These are phyloP conservation scores for Grosmannia penicillata DNA, from an alignment of 2,329 filamentous ascomycete genomes.

Conservation along the genomic window DNA sequence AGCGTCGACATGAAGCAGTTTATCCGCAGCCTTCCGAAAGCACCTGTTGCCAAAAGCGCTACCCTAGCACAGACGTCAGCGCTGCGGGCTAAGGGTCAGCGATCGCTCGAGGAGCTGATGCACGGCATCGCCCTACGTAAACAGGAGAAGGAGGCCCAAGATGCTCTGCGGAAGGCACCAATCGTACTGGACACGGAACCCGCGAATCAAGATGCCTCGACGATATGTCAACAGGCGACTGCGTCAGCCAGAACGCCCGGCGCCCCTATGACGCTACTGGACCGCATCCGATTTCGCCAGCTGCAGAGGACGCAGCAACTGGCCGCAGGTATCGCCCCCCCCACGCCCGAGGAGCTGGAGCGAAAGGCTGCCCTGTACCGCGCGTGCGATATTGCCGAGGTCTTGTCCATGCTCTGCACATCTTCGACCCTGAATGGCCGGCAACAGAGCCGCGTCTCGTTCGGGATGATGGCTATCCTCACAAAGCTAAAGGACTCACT, in stretches of 20 bases:
- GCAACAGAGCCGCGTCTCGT: conserved; percentile 45
- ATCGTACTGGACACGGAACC: not conserved
- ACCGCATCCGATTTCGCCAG: conserved; percentile 62
- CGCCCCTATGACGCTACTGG: conserved; percentile 50
- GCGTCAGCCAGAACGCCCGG: not conserved
- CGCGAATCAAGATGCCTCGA: not conserved
- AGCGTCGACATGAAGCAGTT: conserved; percentile 27
- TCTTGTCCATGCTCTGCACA: conserved; percentile 51
- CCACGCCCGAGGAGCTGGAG: conserved; percentile 32
- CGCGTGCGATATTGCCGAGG: conserved; percentile 51
- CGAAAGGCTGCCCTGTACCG: conserved; percentile 52
- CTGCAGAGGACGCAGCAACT: conserved; percentile 27
- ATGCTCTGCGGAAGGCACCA: conserved; percentile 20
- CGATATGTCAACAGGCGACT: not conserved
- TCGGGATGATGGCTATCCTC: conserved; percentile 47
- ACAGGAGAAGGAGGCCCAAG: conserved; percentile 24
- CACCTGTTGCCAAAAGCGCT: conserved; percentile 34
- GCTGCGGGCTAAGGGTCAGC: conserved; percentile 50
- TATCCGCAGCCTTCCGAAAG: conserved; percentile 39
- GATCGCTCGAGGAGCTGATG: conserved; percentile 54
- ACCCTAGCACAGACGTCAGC: conserved; percentile 39
- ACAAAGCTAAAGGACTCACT: conserved; percentile 56
- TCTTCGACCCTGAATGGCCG: conserved; percentile 15
- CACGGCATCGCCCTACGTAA: conserved; percentile 40
- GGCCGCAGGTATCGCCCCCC: conserved; percentile 26